Base-by-base conservation (phyloP, 176 grass and related monocot species). In the Avena eriantha region DNA sequence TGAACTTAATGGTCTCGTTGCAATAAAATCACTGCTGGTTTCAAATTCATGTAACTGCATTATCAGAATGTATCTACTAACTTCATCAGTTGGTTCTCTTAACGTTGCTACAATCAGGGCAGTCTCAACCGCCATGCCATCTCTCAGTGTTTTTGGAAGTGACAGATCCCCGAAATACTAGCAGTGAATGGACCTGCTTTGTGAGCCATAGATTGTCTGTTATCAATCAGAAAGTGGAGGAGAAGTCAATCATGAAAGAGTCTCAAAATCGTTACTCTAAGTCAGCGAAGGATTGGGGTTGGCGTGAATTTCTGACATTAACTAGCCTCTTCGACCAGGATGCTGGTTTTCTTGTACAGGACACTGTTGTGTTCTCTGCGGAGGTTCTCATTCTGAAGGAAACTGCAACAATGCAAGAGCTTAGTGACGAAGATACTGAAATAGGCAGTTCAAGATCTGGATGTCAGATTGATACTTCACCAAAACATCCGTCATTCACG, bases 261-360 rank as follows among this genome's bases (percentile, higher is more conserved):
- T 98, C 97, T 86, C 97, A 98, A 73, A 98, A 98, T 72, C 97
- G 97, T 66, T 98, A 98, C 78, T 98, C 97, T 73, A 98, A 98
- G 82, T 86, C 89, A 70, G 97, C 94, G 10, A 98, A 98, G 85
- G 97, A 98, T 79, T 98, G 97, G 97, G 97, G 97, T 9, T 98
- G 94, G 97, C 94, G 97, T 10, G 97, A 98, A 72, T 98, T 98
- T 83, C 86, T 98, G 82, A 96, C 93, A 77, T 80, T 98, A 81
- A 98, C 97, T 66, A 94, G 84, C 76, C 97, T 98, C 58, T 98
- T 98, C 15, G 97, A 94, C 72, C 97, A 98, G 87, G 94, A 95
- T 92, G 88, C 92, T 63, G 97, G 97, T 33, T 98, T 94, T 86
- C 90, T 98, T 77, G 77, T 98, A 58, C 86, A 94, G 74, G 97